phyloP scores from a whole-genome alignment of 169 alveolate genomes.

The Perkinsus olseni region DNA sequence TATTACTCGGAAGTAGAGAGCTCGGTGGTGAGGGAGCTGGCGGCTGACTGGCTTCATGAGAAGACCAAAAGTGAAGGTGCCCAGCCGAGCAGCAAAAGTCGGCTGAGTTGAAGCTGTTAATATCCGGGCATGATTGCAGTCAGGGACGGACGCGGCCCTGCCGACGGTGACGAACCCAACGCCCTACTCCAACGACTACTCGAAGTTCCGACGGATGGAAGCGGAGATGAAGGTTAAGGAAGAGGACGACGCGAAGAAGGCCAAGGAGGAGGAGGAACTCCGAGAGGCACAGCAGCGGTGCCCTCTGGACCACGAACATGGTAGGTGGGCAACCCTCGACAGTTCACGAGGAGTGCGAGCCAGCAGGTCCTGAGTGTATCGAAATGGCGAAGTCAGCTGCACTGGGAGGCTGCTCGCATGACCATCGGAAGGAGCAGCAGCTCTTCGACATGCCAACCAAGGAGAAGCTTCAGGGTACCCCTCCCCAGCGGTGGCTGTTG shows the following conservation, averaged over 20 bases:
- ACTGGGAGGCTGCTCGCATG: not conserved
- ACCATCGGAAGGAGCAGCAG: not conserved
- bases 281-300: not conserved
- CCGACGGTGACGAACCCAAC: not conserved
- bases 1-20: not conserved
- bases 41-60: not conserved
- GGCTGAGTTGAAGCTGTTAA: no score
- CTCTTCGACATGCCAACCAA: not conserved
- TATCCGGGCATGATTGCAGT: no score
- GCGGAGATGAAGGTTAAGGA: not conserved
- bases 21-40: not conserved
- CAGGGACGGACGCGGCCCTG: not conserved
- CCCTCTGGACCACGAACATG: not conserved
- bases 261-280: not conserved
- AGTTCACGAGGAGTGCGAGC: not conserved
- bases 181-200: not conserved
- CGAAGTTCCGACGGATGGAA: not conserved
- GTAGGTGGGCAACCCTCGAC: not conserved
- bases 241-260: not conserved
- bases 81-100: no score
- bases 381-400: not conserved
- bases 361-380: not conserved
- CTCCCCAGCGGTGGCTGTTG: not conserved
- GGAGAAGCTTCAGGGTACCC: not conserved
- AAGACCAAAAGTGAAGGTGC: not conserved